Conservation (phyloP, 371 early-diverging fungal genomes). For the Umbelopsis sp. region DNA sequence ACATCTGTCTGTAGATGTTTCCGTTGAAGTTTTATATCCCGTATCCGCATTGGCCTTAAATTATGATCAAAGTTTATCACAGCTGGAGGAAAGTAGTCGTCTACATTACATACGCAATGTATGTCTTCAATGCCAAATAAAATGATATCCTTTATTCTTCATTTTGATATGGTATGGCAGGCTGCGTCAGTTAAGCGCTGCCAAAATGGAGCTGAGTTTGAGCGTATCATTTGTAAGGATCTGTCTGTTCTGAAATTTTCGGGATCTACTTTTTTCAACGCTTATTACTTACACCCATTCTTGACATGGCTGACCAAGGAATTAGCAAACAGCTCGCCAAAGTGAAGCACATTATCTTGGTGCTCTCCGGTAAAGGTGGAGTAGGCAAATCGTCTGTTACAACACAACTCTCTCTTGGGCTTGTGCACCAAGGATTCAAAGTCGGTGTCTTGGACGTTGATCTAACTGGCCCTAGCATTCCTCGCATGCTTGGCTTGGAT, state of each 20-base stretch:
- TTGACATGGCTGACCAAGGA: slow-evolving; percentile 4
- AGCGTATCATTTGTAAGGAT: neutral
- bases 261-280: neutral
- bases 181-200: too few relatives aligned
- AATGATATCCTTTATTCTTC: too few relatives aligned
- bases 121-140: too few relatives aligned
- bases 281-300: neutral
- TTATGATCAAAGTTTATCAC: too few relatives aligned
- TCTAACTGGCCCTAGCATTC: slow-evolving; percentile 93
- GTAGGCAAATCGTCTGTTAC: slow-evolving; percentile 89
- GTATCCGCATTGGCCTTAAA: too few relatives aligned
- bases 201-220: neutral
- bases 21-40: too few relatives aligned
- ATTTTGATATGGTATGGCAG: too few relatives aligned
- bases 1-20: too few relatives aligned
- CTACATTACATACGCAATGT: too few relatives aligned
- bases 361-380: slow-evolving; percentile 96
- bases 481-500: slow-evolving; percentile 81
- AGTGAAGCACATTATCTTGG: slow-evolving; percentile 76
- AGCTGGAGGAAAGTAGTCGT: too few relatives aligned
- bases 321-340: slow-evolving; percentile 18
- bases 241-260: neutral
- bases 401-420: slow-evolving; percentile 66
- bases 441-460: slow-evolving; percentile 94
- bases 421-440: slow-evolving; percentile 56